phyloP scores from a whole-genome alignment of 345 rosid genomes.

The Corymbia maculata region DNA sequence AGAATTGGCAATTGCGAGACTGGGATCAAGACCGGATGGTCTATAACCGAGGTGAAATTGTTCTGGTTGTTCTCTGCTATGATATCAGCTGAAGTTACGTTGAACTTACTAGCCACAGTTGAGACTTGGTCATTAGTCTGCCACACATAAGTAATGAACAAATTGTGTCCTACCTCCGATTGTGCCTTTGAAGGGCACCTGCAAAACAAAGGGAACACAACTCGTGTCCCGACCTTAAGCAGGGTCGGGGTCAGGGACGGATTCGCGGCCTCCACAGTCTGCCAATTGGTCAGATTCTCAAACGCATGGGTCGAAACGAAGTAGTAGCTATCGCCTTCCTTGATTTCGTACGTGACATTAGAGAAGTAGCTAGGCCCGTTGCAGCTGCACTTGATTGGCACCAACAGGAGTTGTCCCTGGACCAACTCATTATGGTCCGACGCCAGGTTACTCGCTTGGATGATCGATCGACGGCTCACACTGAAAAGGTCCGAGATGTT shows the following conservation, averaged over 20 bases:
- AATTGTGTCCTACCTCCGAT: slow-evolving; percentile 13
- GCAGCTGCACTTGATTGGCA: slow-evolving; percentile 47
- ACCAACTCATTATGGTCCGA: slow-evolving; percentile 25
- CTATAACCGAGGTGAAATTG: slow-evolving; percentile 17
- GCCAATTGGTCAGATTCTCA: slow-evolving; percentile 45
- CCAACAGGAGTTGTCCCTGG: slow-evolving; percentile 43
- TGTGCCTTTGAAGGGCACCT: slow-evolving; percentile 40
- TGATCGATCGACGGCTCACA: slow-evolving; percentile 18
- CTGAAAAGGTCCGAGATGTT: slow-evolving; percentile 41
- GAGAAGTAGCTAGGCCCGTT: slow-evolving; percentile 33
- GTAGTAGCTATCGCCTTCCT: slow-evolving; percentile 40
- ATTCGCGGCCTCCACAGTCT: slow-evolving; percentile 23
- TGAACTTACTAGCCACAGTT: slow-evolving; percentile 28
- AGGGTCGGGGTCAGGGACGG: slow-evolving; percentile 18
- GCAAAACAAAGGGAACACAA: slow-evolving; percentile 43
- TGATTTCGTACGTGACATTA: slow-evolving; percentile 39
- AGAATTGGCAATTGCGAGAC: slow-evolving; percentile 37
- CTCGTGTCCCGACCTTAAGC: slow-evolving; percentile 29
- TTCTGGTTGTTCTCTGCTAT: slow-evolving; percentile 23
- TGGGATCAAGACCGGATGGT: slow-evolving; percentile 42
- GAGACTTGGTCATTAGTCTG: slow-evolving; percentile 28
- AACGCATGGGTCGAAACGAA: slow-evolving; percentile 23
- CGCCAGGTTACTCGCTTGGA: slow-evolving; percentile 36
- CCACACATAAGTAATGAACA: slow-evolving; percentile 47
- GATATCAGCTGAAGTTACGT: slow-evolving; percentile 25